Percentiles rank a stretch among this genome's conserved stretches.
Evolutionary conservation across 495 filamentous ascomycete species (phyloP).

Genomic region (Rostrohypoxylon terebratum): DNA sequence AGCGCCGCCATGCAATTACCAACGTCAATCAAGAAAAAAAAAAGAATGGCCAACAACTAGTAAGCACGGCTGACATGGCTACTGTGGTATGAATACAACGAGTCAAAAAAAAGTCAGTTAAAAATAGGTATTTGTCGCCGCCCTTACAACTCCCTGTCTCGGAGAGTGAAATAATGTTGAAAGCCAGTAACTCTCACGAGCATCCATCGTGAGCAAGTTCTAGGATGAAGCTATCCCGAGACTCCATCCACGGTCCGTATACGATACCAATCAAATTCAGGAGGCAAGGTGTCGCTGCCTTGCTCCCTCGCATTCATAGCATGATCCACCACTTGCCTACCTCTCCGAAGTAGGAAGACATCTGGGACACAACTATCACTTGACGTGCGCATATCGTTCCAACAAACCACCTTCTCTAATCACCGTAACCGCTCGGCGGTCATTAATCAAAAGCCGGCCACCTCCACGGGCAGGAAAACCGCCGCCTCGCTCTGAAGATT

Average conservation of each 20-base stretch:
- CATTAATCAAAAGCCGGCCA: slow-evolving; percentile 38
- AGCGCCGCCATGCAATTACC: not conserved
- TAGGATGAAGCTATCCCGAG: not conserved
- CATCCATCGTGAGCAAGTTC: not conserved
- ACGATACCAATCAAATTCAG: not conserved
- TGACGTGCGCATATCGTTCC: not conserved
- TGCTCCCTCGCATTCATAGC: not conserved
- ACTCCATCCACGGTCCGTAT: not conserved
- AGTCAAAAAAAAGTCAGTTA: not conserved
- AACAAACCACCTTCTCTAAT: not conserved
- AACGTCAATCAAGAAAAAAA: not conserved
- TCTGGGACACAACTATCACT: not conserved
- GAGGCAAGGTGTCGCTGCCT: not conserved
- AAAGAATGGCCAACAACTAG: not conserved
- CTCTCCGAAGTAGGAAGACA: not conserved
- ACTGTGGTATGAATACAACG: not conserved
- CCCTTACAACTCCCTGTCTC: not conserved
- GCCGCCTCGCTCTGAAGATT: slow-evolving; percentile 12
- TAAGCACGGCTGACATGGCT: slow-evolving; percentile 8
- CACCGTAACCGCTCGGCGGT: not conserved
- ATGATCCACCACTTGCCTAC: not conserved
- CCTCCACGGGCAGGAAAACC: slow-evolving; percentile 2
- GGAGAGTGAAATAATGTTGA: not conserved
- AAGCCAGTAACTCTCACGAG: not conserved
- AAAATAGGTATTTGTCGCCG: slow-evolving; percentile 1